phyloP scores from a whole-genome alignment of 192 early-diverging fungal genomes.

The Umbelopsis sp. region DNA sequence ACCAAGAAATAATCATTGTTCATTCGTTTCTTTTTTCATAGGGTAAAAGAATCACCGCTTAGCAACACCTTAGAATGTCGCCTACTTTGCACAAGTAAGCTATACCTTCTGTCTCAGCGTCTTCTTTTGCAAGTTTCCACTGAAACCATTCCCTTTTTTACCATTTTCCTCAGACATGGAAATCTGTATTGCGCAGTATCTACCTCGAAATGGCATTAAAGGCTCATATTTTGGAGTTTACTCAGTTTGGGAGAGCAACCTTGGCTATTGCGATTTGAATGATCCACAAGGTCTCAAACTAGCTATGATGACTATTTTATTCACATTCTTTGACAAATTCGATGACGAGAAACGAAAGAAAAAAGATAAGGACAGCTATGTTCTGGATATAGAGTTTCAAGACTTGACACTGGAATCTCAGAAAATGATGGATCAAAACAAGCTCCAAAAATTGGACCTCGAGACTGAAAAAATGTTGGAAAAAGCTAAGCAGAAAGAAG shows the following conservation, averaged over 20 bases:
- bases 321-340: conserved; percentile 23
- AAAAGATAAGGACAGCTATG: not conserved
- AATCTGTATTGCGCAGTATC: conserved; percentile 23
- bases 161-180: conserved; percentile 11
- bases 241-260: conserved; percentile 14
- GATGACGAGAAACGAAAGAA: conserved; percentile 15
- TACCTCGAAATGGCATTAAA: conserved; percentile 21
- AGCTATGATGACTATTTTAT: conserved; percentile 11
- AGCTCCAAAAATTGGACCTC: not conserved
- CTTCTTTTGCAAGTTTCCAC: no score
- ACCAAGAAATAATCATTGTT: not conserved
- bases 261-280: not conserved
- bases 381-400: not conserved
- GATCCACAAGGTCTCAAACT: conserved; percentile 3
- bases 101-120: not conserved
- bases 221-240: conserved; percentile 23
- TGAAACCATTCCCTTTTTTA: not conserved
- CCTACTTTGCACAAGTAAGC: not conserved
- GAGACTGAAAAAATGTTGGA: not conserved
- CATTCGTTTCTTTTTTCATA: conserved; percentile 8
- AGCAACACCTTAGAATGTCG: conserved; percentile 21
- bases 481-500: conserved; percentile 5
- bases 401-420: not conserved
- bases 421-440: not conserved
- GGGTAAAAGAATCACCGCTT: conserved; percentile 20